Conservation (phyloP, 768 basidiomycete genomes). For the Russula griseocarnosa region DNA sequence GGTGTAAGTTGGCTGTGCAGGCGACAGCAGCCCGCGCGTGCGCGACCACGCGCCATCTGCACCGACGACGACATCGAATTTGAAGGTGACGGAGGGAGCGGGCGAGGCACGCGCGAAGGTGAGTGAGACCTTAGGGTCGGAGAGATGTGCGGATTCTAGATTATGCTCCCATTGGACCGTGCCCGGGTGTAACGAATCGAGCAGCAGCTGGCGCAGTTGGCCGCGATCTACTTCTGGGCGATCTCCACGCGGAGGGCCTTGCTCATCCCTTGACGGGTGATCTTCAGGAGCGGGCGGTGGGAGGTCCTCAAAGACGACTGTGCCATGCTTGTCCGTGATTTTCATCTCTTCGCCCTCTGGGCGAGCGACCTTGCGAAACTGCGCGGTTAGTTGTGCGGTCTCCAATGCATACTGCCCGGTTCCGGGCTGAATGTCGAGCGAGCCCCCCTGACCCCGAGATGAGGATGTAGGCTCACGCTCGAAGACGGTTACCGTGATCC, state of each 20-base stretch:
- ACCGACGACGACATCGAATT: slow-evolving; percentile 34
- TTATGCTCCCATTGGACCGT: slow-evolving; percentile 11
- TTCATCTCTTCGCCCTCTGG: slow-evolving; percentile 10
- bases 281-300: not conserved
- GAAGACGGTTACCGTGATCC: slow-evolving; percentile 65
- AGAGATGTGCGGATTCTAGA: slow-evolving; percentile 7
- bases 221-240: slow-evolving; percentile 20
- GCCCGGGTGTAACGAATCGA: slow-evolving; percentile 12
- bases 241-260: not conserved
- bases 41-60: slow-evolving; percentile 44
- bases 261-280: not conserved
- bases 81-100: not conserved
- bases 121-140: slow-evolving; percentile 2
- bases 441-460: slow-evolving; percentile 37
- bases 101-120: not conserved
- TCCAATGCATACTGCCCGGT: slow-evolving; percentile 8
- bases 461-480: slow-evolving; percentile 48
- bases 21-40: slow-evolving; percentile 36
- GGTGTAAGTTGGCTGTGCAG: slow-evolving; percentile 35
- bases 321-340: slow-evolving; percentile 7
- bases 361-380: slow-evolving; percentile 15
- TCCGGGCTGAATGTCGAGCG: slow-evolving; percentile 46
- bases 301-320: not conserved
- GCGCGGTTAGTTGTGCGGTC: slow-evolving; percentile 5
- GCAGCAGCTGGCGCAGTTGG: slow-evolving; percentile 17